phyloP scores from a whole-genome alignment of 306 rosid genomes.

The Ammopiptanthus mongolicus region DNA sequence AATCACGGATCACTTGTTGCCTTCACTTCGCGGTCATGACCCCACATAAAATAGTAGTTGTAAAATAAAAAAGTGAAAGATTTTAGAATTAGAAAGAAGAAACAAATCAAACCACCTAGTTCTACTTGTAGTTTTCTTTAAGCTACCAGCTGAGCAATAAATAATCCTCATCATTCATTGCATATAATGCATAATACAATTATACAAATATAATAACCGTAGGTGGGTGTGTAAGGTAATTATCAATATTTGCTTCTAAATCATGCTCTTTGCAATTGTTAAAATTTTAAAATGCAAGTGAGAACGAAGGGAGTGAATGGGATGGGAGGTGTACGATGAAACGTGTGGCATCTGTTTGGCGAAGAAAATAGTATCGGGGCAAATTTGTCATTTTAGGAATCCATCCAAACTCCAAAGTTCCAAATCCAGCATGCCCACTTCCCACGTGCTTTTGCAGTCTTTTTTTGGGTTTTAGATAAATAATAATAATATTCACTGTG shows the following conservation, averaged over 20 bases:
- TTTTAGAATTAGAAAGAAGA: background rate
- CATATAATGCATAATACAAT: background rate
- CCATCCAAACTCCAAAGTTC: constrained; percentile 14
- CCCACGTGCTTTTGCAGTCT: constrained; percentile 52
- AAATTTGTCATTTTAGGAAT: constrained; percentile 25
- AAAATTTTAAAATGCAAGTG: background rate
- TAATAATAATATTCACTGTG: background rate
- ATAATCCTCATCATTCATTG: no score
- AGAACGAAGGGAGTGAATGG: background rate
- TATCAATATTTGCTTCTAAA: background rate
- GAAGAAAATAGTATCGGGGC: background rate
- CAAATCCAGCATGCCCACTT: constrained; percentile 8
- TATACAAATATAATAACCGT: background rate
- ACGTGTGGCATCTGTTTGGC: background rate
- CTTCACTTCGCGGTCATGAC: constrained; percentile 8
- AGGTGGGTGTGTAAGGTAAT: background rate
- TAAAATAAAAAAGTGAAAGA: background rate
- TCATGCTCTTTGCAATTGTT: background rate
- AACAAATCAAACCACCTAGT: constrained; percentile 2
- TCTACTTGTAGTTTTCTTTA: background rate
- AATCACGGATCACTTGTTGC: constrained; percentile 48
- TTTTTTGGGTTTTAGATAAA: background rate
- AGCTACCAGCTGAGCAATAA: no score
- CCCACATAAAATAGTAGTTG: background rate
- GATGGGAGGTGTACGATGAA: background rate